These are phyloP conservation scores for Hordeum vulgare DNA, from an alignment of 176 grass and related monocot species.

Conservation along the genomic window MorexV3_pseudomolecules_assembly NC_058524.1:17358348-17358847, in stretches of 20 bases:
- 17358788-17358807: constrained; percentile 26
- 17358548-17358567: constrained; percentile 54
- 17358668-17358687: not conserved
- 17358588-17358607: constrained; percentile 47
- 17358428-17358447: not conserved
- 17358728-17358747: not conserved
- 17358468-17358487: constrained; percentile 8
- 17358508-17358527: constrained; percentile 33
- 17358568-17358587: constrained; percentile 61
- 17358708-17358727: not conserved
- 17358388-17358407: not conserved
- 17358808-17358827: constrained; percentile 61
- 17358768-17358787: constrained; percentile 8
- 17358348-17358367: not conserved
- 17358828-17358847: constrained; percentile 36
- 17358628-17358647: not conserved
- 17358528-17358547: constrained; percentile 47
- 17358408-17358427: not conserved
- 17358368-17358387: not conserved
- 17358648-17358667: not conserved
- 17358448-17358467: not conserved
- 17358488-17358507: not conserved
- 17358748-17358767: not conserved
- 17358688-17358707: not conserved
- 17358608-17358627: constrained; percentile 37